Evolutionary conservation across 2,329 filamentous ascomycete genomes (phyloP), one percentile per base, ranked within the genome.

Genomic region (Gliomastix tumulicola): DNA sequence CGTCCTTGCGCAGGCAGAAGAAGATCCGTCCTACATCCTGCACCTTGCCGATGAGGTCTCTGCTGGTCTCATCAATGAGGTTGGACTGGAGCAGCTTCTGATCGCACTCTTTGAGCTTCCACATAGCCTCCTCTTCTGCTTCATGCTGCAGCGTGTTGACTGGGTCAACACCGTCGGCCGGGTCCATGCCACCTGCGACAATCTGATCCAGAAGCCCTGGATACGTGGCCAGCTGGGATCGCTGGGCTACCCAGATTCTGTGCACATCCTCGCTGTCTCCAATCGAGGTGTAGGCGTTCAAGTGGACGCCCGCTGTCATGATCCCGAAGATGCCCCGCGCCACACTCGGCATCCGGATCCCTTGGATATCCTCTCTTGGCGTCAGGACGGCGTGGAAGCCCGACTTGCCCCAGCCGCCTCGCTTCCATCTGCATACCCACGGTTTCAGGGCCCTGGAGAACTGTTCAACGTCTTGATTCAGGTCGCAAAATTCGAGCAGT

Each of bases 191-290:
- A 13, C 59, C 59, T 2, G 57, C 58, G 11, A 59, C 55, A n/a
- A 58, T 43, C 40, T 62, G 59, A 35, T 62, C 59, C 16, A 59
- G 41, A 43, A 57, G 59, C 6, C 55, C 49, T 3, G 57, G 47
- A 38, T 59, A 62, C 11, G 54, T 55, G 15, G 52, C 39, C 6
- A 45, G 46, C 10, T 42, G 39, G 7, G 55, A 53, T 5, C 59
- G 50, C 35, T 48, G 48, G 17, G 57, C 49, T 25, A 62, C 53
- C 58, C 59, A 62, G 27, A 61, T 50, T 22, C 49, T 28, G 27
- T 38, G 21, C 13, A 41, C 28, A 13, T 50, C 38, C 42, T 42
- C 22, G 9, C 12, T 28, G 5, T 13, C 31, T 9, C 20, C 16
- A 21, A 16, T 21, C 2, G n/a, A 4, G 21, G 28, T 55, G 44